These are phyloP conservation scores for Naganishia albida DNA, from an alignment of 1,284 basidiomycete species.

Conservation along the genomic window DNA sequence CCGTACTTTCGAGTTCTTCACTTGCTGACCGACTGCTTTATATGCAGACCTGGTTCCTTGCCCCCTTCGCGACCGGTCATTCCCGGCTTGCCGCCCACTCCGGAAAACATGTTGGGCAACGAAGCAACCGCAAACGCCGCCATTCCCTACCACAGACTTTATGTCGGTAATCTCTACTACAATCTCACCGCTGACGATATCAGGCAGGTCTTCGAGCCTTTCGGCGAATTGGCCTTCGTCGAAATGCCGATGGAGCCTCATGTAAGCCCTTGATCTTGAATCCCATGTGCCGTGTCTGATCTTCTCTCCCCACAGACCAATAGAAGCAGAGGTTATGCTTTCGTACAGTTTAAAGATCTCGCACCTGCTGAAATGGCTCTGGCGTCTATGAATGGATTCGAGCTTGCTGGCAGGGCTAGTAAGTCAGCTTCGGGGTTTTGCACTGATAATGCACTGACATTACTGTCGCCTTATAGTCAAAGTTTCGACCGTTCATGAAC, in stretches of 20 bases:
- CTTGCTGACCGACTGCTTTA: slow-evolving; percentile 53
- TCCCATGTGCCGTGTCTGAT: not conserved
- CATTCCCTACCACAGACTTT: slow-evolving; percentile 69
- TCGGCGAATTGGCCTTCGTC: slow-evolving; percentile 95
- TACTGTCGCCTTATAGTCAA: slow-evolving; percentile 62
- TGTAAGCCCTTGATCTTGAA: slow-evolving; percentile 11
- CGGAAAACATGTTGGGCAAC: slow-evolving; percentile 48
- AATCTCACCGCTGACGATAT: slow-evolving; percentile 94
- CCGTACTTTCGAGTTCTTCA: slow-evolving; percentile 6
- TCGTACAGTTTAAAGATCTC: slow-evolving; percentile 90
- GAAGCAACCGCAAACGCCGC: slow-evolving; percentile 52
- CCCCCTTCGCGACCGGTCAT: slow-evolving; percentile 36
- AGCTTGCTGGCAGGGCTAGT: slow-evolving; percentile 88
- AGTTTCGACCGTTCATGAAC: slow-evolving; percentile 88
- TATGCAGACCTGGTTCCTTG: slow-evolving; percentile 52
- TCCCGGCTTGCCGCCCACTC: slow-evolving; percentile 41
- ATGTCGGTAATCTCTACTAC: slow-evolving; percentile 94
- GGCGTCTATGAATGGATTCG: slow-evolving; percentile 98
- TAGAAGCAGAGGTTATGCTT: slow-evolving; percentile 95
- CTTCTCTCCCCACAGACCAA: slow-evolving; percentile 62
- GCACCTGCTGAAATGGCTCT: slow-evolving; percentile 94
- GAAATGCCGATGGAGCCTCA: slow-evolving; percentile 88
- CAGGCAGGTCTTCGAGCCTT: slow-evolving; percentile 97
- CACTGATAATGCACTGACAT: not conserved
- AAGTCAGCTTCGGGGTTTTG: slow-evolving; percentile 45